These are phyloP conservation scores for Ceratocystiopsis minuta DNA, from an alignment of 2,329 filamentous ascomycete genomes.

Conservation along the genomic window DNA sequence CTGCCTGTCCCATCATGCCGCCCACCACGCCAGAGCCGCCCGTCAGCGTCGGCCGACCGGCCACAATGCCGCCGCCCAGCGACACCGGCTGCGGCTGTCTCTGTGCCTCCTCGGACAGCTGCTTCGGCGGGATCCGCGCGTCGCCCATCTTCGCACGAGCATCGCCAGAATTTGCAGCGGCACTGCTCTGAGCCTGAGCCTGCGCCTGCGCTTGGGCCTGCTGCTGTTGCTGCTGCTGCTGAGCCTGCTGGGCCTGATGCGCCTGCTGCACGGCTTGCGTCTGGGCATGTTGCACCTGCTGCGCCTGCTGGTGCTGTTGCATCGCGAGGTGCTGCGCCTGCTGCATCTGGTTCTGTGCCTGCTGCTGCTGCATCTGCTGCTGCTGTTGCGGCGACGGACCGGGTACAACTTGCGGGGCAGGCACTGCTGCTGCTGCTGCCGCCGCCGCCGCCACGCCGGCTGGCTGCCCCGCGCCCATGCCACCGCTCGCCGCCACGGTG, in stretches of 20 bases:
- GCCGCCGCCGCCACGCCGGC: too few species aligned
- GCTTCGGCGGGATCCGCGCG: conserved; percentile 73
- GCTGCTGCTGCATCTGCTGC: conserved; percentile 16
- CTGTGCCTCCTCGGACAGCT: conserved; percentile 48
- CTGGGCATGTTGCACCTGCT: conserved; percentile 7
- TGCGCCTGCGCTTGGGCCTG: too few species aligned
- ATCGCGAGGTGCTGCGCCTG: conserved; percentile 27
- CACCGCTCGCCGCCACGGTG: conserved; percentile 10
- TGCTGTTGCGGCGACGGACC: conserved; percentile 6
- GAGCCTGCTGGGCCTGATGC: not conserved
- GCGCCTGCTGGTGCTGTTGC: conserved; percentile 13
- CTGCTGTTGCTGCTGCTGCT: not conserved
- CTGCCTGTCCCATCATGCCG: conserved; percentile 75
- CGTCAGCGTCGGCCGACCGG: conserved; percentile 65
- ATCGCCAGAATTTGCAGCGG: not conserved
- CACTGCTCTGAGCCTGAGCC: conserved; percentile 2
- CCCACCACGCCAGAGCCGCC: conserved; percentile 60
- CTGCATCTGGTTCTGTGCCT: conserved; percentile 60
- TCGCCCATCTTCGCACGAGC: conserved; percentile 21
- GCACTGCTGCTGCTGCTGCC: too few species aligned
- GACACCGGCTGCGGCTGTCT: conserved; percentile 55
- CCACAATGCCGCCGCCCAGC: conserved; percentile 42
- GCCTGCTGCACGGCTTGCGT: conserved; percentile 4
- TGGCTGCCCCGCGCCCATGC: not conserved
- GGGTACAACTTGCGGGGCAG: too few species aligned